Percentiles rank a stretch among this genome's conserved stretches.
Evolutionary conservation across 1,139 yeast species (phyloP).

Genomic region (Taiozyma sp.): DNA sequence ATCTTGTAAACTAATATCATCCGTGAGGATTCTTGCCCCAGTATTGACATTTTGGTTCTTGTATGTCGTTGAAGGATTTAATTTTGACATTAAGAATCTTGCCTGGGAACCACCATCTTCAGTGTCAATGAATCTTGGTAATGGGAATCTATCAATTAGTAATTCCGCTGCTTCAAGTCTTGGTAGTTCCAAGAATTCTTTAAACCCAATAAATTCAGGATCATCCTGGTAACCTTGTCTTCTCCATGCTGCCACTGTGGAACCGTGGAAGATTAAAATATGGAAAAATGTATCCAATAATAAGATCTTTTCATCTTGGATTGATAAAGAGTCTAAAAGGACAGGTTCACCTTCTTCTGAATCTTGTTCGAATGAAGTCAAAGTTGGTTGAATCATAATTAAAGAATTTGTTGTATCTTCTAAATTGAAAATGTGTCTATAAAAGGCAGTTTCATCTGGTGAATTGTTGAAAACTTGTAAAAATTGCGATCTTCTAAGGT

Average conservation of each 20-base stretch:
- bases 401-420: constrained; percentile 65
- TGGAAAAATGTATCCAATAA: constrained; percentile 75
- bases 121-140: constrained; percentile 69
- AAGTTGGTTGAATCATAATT: constrained; percentile 74
- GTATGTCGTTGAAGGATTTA: constrained; percentile 69
- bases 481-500: constrained; percentile 65
- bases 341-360: constrained; percentile 50
- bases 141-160: constrained; percentile 63
- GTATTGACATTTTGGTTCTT: constrained; percentile 29
- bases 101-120: constrained; percentile 81
- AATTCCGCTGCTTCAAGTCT: constrained; percentile 64
- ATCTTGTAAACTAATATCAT: constrained; percentile 78
- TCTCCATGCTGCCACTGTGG: constrained; percentile 67
- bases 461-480: constrained; percentile 71
- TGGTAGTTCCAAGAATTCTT: constrained; percentile 59
- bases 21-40: constrained; percentile 72
- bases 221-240: constrained; percentile 61
- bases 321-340: constrained; percentile 61
- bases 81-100: constrained; percentile 66
- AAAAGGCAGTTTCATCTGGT: constrained; percentile 74
- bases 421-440: constrained; percentile 60
- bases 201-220: constrained; percentile 60
- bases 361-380: constrained; percentile 61
- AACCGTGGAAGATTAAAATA: constrained; percentile 65
- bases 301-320: constrained; percentile 55